These are phyloP conservation scores for Mycena indigotica DNA, from an alignment of 768 basidiomycete species.

Conservation along the genomic window DNA sequence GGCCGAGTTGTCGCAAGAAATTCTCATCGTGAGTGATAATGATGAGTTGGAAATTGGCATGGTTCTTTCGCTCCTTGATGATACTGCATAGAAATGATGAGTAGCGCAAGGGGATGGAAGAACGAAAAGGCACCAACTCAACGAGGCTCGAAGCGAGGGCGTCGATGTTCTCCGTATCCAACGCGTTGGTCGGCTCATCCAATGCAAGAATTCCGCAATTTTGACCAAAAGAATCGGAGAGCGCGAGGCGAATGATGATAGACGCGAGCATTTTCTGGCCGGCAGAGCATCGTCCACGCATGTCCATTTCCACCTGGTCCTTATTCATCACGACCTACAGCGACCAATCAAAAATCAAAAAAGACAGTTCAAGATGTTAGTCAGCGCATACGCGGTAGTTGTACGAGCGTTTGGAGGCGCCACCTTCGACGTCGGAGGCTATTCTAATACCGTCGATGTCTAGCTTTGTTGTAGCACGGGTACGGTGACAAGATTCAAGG, in stretches of 20 bases:
- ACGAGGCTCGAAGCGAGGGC: slow-evolving; percentile 89
- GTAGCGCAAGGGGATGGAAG: slow-evolving; percentile 1
- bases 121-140: slow-evolving; percentile 60
- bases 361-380: slow-evolving; percentile 16
- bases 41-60: slow-evolving; percentile 94
- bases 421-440: slow-evolving; percentile 89
- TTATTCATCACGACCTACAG: slow-evolving; percentile 99
- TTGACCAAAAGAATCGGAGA: slow-evolving; percentile 96
- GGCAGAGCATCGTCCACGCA: slow-evolving; percentile 97
- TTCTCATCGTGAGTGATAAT: slow-evolving; percentile 97
- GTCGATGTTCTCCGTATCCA: slow-evolving; percentile 95
- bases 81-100: slow-evolving; percentile 56
- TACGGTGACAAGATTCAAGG: too few relatives aligned
- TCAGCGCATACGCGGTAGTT: slow-evolving; percentile 81
- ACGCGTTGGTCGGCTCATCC: slow-evolving; percentile 97
- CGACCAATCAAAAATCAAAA: too few relatives aligned
- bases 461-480: slow-evolving; percentile 39
- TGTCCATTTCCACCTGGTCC: slow-evolving; percentile 99
- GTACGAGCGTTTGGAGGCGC: slow-evolving; percentile 88
- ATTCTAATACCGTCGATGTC: slow-evolving; percentile 99
- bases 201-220: slow-evolving; percentile 97
- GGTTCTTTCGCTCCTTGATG: slow-evolving; percentile 87
- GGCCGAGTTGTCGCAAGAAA: slow-evolving; percentile 88
- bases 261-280: slow-evolving; percentile 99
- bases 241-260: slow-evolving; percentile 94